Conservation (phyloP, 2,329 filamentous ascomycete species). For the Fusarium bulbicola region DNA sequence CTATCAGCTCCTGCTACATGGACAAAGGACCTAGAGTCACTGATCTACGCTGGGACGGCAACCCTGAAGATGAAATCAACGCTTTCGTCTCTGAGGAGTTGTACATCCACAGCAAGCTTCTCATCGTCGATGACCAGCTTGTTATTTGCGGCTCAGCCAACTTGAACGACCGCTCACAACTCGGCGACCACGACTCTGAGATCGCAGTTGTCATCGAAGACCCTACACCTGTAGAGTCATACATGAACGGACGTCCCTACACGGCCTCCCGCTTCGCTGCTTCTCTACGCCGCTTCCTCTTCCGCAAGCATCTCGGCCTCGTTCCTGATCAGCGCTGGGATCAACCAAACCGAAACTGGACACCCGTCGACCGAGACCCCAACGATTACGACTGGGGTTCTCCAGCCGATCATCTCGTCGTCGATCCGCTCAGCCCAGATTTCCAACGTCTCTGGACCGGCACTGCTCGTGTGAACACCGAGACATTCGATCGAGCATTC, state of each 20-base stretch:
- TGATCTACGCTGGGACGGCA: conserved; percentile 63
- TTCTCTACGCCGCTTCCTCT: conserved; percentile 84
- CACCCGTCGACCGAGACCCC: conserved; percentile 73
- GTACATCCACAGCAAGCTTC: conserved; percentile 72
- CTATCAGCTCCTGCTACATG: conserved; percentile 85
- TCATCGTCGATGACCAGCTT: conserved; percentile 83
- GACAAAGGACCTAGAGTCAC: conserved; percentile 76
- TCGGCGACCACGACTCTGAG: conserved; percentile 86
- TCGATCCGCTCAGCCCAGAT: conserved; percentile 74
- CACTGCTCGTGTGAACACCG: conserved; percentile 80
- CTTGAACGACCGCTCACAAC: conserved; percentile 73
- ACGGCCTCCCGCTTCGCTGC: conserved; percentile 79
- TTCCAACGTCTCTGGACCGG: conserved; percentile 78
- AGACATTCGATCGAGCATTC: conserved; percentile 83
- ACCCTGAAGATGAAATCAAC: conserved; percentile 64
- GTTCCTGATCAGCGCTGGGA: conserved; percentile 78
- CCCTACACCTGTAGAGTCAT: conserved; percentile 71
- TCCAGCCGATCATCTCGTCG: conserved; percentile 72
- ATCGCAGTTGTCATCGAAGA: conserved; percentile 92
- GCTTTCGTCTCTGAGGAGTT: conserved; percentile 71
- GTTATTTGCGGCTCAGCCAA: conserved; percentile 80
- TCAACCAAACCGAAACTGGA: conserved; percentile 76
- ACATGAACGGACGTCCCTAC: conserved; percentile 78
- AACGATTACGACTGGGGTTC: conserved; percentile 81
- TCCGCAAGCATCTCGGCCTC: conserved; percentile 90